Conservation (phyloP, 108 stramenopile species). For the Nitzschia sp. region DNA sequence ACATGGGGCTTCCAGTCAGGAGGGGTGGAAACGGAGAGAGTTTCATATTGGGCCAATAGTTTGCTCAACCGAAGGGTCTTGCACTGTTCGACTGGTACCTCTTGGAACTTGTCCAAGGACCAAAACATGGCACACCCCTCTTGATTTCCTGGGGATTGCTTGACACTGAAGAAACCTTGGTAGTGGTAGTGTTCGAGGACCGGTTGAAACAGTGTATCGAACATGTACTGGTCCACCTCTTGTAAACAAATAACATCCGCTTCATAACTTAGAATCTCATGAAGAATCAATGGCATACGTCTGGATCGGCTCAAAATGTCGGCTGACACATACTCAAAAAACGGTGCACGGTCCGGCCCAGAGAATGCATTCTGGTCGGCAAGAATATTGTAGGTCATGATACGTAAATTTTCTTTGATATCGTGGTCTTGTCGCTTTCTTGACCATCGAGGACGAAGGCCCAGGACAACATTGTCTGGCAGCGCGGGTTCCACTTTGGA, state of each 20-base stretch:
- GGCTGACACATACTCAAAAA: conserved; percentile 47
- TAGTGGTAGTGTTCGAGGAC: conserved; percentile 36
- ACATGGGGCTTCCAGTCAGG: conserved; percentile 40
- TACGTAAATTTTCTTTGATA: conserved; percentile 28
- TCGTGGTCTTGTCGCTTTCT: conserved; percentile 1
- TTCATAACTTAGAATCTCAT: conserved; percentile 64
- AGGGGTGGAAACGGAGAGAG: not conserved
- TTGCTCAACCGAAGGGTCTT: conserved; percentile 7
- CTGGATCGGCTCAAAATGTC: conserved; percentile 46
- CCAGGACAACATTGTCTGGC: conserved; percentile 30
- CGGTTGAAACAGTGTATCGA: conserved; percentile 29
- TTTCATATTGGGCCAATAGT: conserved; percentile 8
- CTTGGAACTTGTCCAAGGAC: conserved; percentile 54
- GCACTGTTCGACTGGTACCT: not conserved
- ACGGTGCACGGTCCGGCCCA: conserved; percentile 29
- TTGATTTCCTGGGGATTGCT: conserved; percentile 28
- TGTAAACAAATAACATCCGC: conserved; percentile 75
- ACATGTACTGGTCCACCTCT: conserved; percentile 66
- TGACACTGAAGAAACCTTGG: conserved; percentile 56
- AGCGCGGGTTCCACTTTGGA: conserved; percentile 9
- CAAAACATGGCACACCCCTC: conserved; percentile 74
- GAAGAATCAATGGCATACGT: conserved; percentile 65
- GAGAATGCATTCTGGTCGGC: conserved; percentile 69
- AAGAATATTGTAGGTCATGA: conserved; percentile 75
- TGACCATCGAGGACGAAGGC: conserved; percentile 12